Base-by-base conservation (phyloP, 208 protist species). In the Leishmania gerbilli region DNA sequence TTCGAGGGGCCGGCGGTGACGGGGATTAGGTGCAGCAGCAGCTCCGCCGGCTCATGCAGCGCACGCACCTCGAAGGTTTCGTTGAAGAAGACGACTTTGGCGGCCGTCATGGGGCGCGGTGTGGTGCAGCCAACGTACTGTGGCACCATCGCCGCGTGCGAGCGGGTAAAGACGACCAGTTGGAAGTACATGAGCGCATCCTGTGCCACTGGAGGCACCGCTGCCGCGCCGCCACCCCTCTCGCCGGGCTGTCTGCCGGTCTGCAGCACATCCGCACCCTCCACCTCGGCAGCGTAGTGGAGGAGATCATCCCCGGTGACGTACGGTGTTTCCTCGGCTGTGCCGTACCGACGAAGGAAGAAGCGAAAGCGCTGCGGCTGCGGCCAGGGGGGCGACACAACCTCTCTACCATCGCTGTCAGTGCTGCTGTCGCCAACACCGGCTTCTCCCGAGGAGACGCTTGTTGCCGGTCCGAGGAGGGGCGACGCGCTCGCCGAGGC, bases 21-120 rank as follows among this genome's bases (percentile, higher is more conserved):
- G 24, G 88, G 87, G n/a, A 97, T 85, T 77, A 97, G 75, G 79
- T 97, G 93, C 27, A 97, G 85, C 17, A 97, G 76, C 40, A 97
- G 87, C 84, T 97, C 93, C 67, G 84, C 77, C n/a, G 89, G 91
- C 80, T 95, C 91, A 40, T 88, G 84, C 80, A 86, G 53, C 27
- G 90, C 83, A 56, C 87, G 87, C n/a, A 97, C 67, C 74, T 97
- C 93, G 82, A 97, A 97, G 37, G 90, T 94, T 74, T 97, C 93
- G 60, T 97, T 97, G 83, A 92, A 90, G 71, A 93, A 94, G 64
- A 92, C 64, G 0, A 90, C 81, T 34, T 90, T 89, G 47, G 88
- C 72, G 0, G 88, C 53, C 45, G 85, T 95, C 56, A 97, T 79
- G 65, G 89, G 83, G 19, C 91, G 87, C 24, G 89, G 90, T 62